These are phyloP conservation scores for Xylogone sp. DNA, from an alignment of 2,329 filamentous ascomycete genomes.

Conservation along the genomic window DNA sequence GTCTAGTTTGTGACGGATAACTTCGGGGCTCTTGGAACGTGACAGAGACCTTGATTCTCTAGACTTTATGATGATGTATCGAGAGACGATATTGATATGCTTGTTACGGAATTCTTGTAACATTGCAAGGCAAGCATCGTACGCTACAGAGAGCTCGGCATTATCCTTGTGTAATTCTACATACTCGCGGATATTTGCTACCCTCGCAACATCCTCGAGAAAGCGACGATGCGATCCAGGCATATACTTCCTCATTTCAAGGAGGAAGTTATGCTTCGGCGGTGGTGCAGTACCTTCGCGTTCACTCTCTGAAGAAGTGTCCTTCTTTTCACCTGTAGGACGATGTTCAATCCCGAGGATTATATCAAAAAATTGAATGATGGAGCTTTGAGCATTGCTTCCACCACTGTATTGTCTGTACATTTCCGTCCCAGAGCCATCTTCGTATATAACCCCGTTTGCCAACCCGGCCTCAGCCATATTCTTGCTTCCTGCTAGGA, in stretches of 20 bases:
- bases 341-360: slow-evolving; percentile 85
- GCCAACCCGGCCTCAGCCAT: slow-evolving; percentile 94
- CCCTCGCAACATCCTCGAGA: slow-evolving; percentile 70
- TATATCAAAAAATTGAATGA: slow-evolving; percentile 97
- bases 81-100: slow-evolving; percentile 92
- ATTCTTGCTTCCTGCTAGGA: slow-evolving; percentile 93
- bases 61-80: slow-evolving; percentile 90
- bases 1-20: slow-evolving; percentile 55
- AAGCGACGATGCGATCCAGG: slow-evolving; percentile 89
- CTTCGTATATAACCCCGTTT: slow-evolving; percentile 81
- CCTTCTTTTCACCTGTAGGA: slow-evolving; percentile 72
- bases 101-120: slow-evolving; percentile 65
- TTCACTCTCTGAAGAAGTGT: slow-evolving; percentile 42
- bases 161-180: slow-evolving; percentile 63
- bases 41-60: slow-evolving; percentile 66
- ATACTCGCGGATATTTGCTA: slow-evolving; percentile 85
- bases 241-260: slow-evolving; percentile 98
- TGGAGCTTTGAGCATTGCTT: slow-evolving; percentile 93
- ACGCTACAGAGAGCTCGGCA: slow-evolving; percentile 69
- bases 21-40: slow-evolving; percentile 47
- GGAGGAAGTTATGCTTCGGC: slow-evolving; percentile 81
- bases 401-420: slow-evolving; percentile 89
- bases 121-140: slow-evolving; percentile 84
- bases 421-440: slow-evolving; percentile 60
- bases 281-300: slow-evolving; percentile 40